Evolutionary conservation across 2,329 filamentous ascomycete genomes (phyloP), one percentile per base, ranked within the genome.

Genomic region (Pseudogymnoascus sp.): DNA sequence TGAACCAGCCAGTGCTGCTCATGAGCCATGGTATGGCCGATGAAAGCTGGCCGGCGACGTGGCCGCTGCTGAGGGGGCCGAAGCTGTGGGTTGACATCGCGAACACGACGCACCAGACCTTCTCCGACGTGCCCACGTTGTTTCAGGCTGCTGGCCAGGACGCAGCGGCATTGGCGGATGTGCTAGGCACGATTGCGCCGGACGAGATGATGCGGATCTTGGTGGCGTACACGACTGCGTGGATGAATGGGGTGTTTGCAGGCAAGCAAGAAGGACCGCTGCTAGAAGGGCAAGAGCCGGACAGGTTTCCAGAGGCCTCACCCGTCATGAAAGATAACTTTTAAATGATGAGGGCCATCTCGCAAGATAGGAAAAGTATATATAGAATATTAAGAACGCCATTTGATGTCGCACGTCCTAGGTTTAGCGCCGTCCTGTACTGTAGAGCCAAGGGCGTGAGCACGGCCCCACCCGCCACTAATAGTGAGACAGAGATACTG

Each of bases 1-100:
- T 75, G 65, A 50, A 75, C 69, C 6, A 61, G 53, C 73, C 72
- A 75, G 1, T 65, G 57, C 12, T 68, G 64, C 36, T 71, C 60
- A 5, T 65, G 65, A 12, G 64, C 67, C 61, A 75, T 70, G 1
- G 66, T 64, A 50, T 50, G 41, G 41, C 41, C 3, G 41, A 50
- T 30, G 22, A n/a, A 8, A 50, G 22, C 41, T 50, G 41, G 41
- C 22, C 41, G 14, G 41, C 6, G 14, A 14, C 41, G 1, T 50
- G 41, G 41, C 22, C 41, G 22, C 22, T 50, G 41, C 41, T 50
- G 22, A n/a, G n/a, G 22, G 41, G 41, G 7, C 22, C 41, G 2
- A 50, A 50, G 22, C 22, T 50, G 7, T 50, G 41, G 41, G 22
- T 50, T 5, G 22, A 50, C 22, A 15, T 50, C 3, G 41, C 41